Evolutionary conservation across 345 rosid genomes (phyloP), one percentile per base, ranked within the genome.

Genomic region (Acer saccharum): DNA sequence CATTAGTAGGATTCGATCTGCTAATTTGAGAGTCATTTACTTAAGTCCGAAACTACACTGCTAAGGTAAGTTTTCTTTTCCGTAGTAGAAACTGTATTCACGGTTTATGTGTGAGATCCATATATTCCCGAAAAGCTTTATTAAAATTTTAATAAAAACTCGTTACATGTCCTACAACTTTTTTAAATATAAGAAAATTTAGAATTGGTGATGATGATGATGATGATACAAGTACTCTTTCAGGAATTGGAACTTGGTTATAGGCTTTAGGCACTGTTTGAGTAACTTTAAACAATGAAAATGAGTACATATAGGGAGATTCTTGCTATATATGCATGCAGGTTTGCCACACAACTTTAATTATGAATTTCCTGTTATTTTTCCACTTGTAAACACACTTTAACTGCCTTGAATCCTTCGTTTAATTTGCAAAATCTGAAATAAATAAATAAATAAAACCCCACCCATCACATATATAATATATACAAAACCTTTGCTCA

Each of bases 181-280:
- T 50, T 50, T 50, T 50, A 13, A 50, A 50, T 50, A 50, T 12
- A 14, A 50, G 16, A 50, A 13, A 12, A 50, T 2, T 50, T 50
- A 3, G 14, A 50, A 50, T 14, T 54, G n/a, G 58, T 54, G n/a
- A 16, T 54, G n/a, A 3, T 54, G n/a, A 16, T 54, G n/a, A 3
- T 54, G 6, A 52, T 52, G 14, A 52, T 54, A 54, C 58, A 54
- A 54, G n/a, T 54, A 54, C 58, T 54, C n/a, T 54, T 54, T 18
- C n/a, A 14, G 17, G 58, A 16, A 17, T 55, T 32, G 11, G 64
- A 54, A 18, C 63, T 17, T 32, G 63, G 63, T 14, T 3, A 71
- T 54, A 55, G 27, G 16, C 7, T 71, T 72, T 14, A 73, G 77
- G 69, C 16, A 73, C 43, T 62, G 21, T 60, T 61, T 62, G 69